phyloP scores from a whole-genome alignment of 768 basidiomycete genomes.

The Pisolithus marmoratus region DNA sequence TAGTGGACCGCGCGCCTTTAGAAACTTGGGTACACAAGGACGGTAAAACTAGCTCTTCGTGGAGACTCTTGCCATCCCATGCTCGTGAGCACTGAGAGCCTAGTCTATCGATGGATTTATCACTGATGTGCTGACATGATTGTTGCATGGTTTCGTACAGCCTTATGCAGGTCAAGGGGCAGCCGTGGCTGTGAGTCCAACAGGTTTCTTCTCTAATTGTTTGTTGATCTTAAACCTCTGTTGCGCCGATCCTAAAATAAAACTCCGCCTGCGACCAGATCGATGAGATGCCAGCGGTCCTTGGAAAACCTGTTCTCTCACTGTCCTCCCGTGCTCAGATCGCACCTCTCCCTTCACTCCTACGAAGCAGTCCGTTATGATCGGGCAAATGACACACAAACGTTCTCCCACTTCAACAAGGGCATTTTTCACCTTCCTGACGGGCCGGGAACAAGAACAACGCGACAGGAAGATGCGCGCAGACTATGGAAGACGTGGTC shows the following conservation, averaged over 20 bases:
- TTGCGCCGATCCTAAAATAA: background rate
- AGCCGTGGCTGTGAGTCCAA: conserved; percentile 42
- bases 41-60: conserved; percentile 40
- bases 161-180: conserved; percentile 53
- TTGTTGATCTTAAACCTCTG: too few relatives aligned
- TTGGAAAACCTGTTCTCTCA: conserved; percentile 47
- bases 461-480: conserved; percentile 47
- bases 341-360: conserved; percentile 37
- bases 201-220: too few relatives aligned
- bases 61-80: conserved; percentile 58
- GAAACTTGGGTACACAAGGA: conserved; percentile 42
- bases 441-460: too few relatives aligned
- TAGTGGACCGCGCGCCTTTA: conserved; percentile 45
- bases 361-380: conserved; percentile 49
- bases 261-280: conserved; percentile 12
- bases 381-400: conserved; percentile 40
- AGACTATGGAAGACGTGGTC: conserved; percentile 40
- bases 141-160: conserved; percentile 10
- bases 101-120: background rate
- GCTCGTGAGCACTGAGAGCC: conserved; percentile 23
- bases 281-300: conserved; percentile 32
- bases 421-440: too few relatives aligned
- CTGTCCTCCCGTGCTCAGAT: conserved; percentile 40
- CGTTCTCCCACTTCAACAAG: too few relatives aligned
- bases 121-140: background rate